These are phyloP conservation scores for Crithidia fasciculata DNA, from an alignment of 208 protist species.

Conservation along the genomic window DNA sequence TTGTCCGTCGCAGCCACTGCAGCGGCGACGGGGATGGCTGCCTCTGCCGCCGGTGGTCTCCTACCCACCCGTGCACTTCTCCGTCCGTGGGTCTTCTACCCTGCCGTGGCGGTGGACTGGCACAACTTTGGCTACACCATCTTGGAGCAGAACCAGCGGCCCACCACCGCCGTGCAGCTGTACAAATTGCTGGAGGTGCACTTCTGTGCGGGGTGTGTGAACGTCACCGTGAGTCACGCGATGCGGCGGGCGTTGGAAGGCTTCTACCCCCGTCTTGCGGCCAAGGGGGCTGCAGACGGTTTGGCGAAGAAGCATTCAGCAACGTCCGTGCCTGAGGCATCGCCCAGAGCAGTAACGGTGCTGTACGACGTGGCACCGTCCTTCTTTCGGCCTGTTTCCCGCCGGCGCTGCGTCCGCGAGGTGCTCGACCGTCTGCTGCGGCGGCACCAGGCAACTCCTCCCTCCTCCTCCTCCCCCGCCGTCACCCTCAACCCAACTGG, in stretches of 20 bases:
- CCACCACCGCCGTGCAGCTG: slow-evolving; percentile 45
- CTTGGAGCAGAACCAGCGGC: slow-evolving; percentile 59
- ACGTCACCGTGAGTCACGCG: slow-evolving; percentile 84
- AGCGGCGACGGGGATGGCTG: background rate
- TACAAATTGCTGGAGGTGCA: slow-evolving; percentile 79
- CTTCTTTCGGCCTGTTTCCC: slow-evolving; percentile 67
- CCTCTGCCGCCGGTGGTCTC: background rate
- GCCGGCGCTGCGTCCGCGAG: slow-evolving; percentile 50
- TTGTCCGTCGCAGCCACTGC: background rate
- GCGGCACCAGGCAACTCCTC: slow-evolving; percentile 7
- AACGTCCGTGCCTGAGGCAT: slow-evolving; percentile 10
- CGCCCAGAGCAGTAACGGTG: slow-evolving; percentile 40
- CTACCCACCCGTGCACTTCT: background rate
- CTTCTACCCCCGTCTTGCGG: slow-evolving; percentile 7
- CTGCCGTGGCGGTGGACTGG: slow-evolving; percentile 88
- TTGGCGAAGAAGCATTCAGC: no score
- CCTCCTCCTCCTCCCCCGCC: background rate
- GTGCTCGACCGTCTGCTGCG: slow-evolving; percentile 51
- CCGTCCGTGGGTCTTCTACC: slow-evolving; percentile 48
- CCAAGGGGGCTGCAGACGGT: no score
- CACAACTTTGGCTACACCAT: slow-evolving; percentile 94
- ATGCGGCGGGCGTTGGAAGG: slow-evolving; percentile 55
- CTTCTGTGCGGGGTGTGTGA: slow-evolving; percentile 67
- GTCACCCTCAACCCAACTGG: background rate
- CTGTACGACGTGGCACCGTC: slow-evolving; percentile 78